phyloP scores from a whole-genome alignment of 129 eudicot species.

The Lonicera japonica region DNA sequence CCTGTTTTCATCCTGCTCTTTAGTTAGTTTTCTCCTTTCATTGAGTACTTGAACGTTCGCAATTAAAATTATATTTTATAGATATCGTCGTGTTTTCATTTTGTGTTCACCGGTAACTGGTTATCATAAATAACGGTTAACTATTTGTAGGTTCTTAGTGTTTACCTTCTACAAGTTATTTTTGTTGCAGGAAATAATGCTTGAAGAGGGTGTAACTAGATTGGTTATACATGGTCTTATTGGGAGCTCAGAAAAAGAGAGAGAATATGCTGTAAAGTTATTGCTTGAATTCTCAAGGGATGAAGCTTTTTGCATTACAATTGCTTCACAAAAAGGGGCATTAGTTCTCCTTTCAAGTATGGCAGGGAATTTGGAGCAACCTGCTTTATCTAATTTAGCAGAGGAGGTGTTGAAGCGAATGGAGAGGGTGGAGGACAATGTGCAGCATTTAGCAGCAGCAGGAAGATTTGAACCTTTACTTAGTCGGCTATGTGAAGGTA shows the following conservation, averaged over 20 bases:
- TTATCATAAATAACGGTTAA: background rate
- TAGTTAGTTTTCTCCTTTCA: too few relatives aligned
- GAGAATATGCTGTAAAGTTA: constrained; percentile 28
- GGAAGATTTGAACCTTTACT: constrained; percentile 45
- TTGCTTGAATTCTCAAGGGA: constrained; percentile 33
- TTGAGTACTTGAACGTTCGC: too few relatives aligned
- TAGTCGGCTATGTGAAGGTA: constrained; percentile 29
- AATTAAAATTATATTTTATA: too few relatives aligned
- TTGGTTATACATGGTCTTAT: constrained; percentile 35
- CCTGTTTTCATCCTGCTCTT: too few relatives aligned
- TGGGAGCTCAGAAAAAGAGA: constrained; percentile 37
- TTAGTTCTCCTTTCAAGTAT: constrained; percentile 34
- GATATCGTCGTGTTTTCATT: too few relatives aligned
- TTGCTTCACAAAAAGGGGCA: constrained; percentile 47
- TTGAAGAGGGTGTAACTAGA: constrained; percentile 34
- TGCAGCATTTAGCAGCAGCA: constrained; percentile 32
- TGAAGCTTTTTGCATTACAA: constrained; percentile 24
- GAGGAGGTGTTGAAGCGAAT: constrained; percentile 32
- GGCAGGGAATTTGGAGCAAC: constrained; percentile 36
- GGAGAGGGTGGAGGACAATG: constrained; percentile 34
- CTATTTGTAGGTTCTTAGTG: background rate
- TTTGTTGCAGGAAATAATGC: constrained; percentile 21
- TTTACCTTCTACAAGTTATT: background rate
- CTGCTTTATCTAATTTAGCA: constrained; percentile 38
- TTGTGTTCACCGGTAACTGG: too few relatives aligned